Percentiles rank a stretch among this genome's conserved stretches.
phyloP scores from a whole-genome alignment of 129 eudicot genomes.

The Chrysanthemum seticuspe region DNA sequence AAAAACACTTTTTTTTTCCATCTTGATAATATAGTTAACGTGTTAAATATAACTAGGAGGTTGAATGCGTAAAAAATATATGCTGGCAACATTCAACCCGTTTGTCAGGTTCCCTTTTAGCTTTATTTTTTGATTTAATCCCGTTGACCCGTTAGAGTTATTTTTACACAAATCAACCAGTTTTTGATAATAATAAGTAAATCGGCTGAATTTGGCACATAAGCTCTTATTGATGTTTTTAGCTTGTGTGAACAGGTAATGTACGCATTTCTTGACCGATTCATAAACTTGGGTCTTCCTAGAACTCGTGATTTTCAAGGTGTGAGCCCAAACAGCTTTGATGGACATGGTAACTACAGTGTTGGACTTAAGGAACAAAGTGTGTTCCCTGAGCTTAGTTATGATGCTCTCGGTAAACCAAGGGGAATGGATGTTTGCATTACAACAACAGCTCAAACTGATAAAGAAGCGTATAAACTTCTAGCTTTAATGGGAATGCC shows the following conservation, averaged over 20 bases:
- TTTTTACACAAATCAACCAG: too few relatives aligned
- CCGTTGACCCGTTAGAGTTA: too few relatives aligned
- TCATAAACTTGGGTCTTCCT: constrained; percentile 89
- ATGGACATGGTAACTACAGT: constrained; percentile 94
- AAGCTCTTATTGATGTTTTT: background rate
- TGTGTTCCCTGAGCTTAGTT: constrained; percentile 85
- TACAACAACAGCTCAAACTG: constrained; percentile 76
- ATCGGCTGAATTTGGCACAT: background rate
- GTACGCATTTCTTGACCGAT: constrained; percentile 86
- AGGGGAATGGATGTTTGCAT: constrained; percentile 96
- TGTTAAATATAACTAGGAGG: too few relatives aligned
- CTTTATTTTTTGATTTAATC: too few relatives aligned
- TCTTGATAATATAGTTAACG: too few relatives aligned
- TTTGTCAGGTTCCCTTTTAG: background rate
- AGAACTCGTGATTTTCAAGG: constrained; percentile 94
- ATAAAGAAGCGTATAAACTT: constrained; percentile 76
- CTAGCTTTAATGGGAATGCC: constrained; percentile 97
- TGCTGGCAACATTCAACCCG: background rate
- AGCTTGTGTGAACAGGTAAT: constrained; percentile 52
- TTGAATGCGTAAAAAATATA: too few relatives aligned
- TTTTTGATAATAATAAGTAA: background rate
- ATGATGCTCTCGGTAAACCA: constrained; percentile 68
- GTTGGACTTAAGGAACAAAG: constrained; percentile 75
- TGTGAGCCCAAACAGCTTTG: constrained; percentile 91
- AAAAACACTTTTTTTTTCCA: too few relatives aligned